Evolutionary conservation across 2,329 filamentous ascomycete genomes (phyloP).

Genomic region (Aureobasidium sp.): DNA sequence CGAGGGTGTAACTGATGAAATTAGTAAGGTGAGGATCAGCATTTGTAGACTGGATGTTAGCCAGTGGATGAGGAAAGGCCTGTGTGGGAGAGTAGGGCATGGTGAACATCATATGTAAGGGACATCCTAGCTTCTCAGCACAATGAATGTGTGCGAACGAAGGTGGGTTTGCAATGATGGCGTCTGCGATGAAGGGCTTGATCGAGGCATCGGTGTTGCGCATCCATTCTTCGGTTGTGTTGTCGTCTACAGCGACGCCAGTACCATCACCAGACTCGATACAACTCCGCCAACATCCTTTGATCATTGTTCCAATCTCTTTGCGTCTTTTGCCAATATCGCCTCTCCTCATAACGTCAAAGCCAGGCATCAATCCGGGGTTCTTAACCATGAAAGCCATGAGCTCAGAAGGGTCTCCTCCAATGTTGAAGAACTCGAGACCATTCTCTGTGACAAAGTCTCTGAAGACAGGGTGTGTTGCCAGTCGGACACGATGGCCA

Average conservation of each 20-base stretch:
- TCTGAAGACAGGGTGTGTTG: conserved; percentile 64
- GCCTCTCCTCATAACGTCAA: conserved; percentile 22
- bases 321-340: conserved; percentile 22
- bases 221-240: conserved; percentile 26
- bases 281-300: conserved; percentile 26
- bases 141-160: conserved; percentile 71
- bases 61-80: conserved; percentile 78
- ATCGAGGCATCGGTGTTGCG: conserved; percentile 10
- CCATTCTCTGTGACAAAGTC: conserved; percentile 62
- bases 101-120: conserved; percentile 51
- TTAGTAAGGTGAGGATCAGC: conserved; percentile 73
- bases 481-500: conserved; percentile 65
- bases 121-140: conserved; percentile 68
- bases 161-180: conserved; percentile 71
- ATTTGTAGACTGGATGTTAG: conserved; percentile 71
- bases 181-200: conserved; percentile 73
- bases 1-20: conserved; percentile 74
- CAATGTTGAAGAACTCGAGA: conserved; percentile 69
- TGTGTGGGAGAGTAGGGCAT: conserved; percentile 90
- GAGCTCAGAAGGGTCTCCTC: conserved; percentile 66
- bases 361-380: conserved; percentile 25
- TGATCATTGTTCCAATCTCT: conserved; percentile 23
- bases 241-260: conserved; percentile 26
- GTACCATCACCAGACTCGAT: conserved; percentile 21
- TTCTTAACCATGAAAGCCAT: conserved; percentile 46